Conservation (phyloP, 202 grass and related monocot genomes). For the Musa balbisiana region DNA sequence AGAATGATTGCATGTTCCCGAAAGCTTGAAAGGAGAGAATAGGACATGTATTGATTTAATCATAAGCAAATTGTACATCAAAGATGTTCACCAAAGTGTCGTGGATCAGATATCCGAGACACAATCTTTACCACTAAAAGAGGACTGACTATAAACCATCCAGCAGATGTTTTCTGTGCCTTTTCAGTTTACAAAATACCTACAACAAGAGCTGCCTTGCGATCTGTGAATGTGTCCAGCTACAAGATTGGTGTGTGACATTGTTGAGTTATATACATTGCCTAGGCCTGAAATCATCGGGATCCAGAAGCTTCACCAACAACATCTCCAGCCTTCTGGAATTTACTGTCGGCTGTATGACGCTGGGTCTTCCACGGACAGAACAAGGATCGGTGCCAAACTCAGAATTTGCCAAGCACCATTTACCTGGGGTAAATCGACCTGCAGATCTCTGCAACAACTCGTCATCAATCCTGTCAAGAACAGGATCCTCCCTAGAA, state of each 20-base stretch:
- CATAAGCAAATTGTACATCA: too few species aligned
- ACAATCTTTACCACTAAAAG: too few species aligned
- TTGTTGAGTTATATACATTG: conserved; percentile 71
- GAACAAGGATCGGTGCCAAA: conserved; percentile 16
- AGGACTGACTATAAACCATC: too few species aligned
- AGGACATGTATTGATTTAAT: too few species aligned
- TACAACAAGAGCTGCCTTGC: too few species aligned
- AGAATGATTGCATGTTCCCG: too few species aligned
- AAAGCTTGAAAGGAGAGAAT: too few species aligned
- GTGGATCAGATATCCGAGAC: too few species aligned
- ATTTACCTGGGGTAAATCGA: conserved; percentile 5
- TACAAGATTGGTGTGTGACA: conserved; percentile 2
- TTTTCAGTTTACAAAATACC: too few species aligned
- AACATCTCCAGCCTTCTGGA: conserved; percentile 65
- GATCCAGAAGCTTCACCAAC: conserved; percentile 61
- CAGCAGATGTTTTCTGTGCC: too few species aligned
- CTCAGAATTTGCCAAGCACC: conserved; percentile 1
- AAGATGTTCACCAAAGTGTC: too few species aligned
- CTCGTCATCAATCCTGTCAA: conserved; percentile 64
- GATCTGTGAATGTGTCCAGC: not conserved
- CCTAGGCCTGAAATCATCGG: conserved; percentile 81
- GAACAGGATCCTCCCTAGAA: conserved; percentile 16
- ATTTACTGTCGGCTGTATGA: conserved; percentile 39
- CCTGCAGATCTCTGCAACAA: conserved; percentile 32
- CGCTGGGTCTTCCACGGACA: conserved; percentile 43